Evolutionary conservation across 305 asterid genomes (phyloP).

Genomic region (Fraxinus baroniana): DNA sequence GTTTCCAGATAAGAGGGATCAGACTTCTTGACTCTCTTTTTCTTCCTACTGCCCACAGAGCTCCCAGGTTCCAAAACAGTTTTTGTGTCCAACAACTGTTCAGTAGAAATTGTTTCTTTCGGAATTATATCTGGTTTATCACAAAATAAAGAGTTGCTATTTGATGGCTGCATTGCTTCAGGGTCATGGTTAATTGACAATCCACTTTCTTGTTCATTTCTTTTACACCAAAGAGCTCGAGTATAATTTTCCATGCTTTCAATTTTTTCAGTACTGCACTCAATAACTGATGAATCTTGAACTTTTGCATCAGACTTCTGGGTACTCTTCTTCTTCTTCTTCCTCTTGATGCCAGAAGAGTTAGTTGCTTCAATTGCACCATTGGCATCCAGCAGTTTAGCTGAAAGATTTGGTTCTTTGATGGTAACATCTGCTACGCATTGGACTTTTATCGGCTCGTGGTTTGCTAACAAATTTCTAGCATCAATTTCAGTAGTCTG

Average conservation of each 20-base stretch:
- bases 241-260: slow-evolving; percentile 23
- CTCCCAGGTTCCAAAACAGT: slow-evolving; percentile 29
- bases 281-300: slow-evolving; percentile 28
- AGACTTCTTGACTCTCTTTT: slow-evolving; percentile 27
- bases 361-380: slow-evolving; percentile 31
- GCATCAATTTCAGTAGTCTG: slow-evolving; percentile 5
- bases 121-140: slow-evolving; percentile 10
- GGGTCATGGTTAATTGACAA: slow-evolving; percentile 19
- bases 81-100: slow-evolving; percentile 24
- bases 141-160: background rate
- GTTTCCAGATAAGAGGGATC: slow-evolving; percentile 22
- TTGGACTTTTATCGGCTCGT: background rate
- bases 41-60: slow-evolving; percentile 23
- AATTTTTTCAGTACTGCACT: slow-evolving; percentile 21
- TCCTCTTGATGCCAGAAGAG: slow-evolving; percentile 34
- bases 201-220: slow-evolving; percentile 25
- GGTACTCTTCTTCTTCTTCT: slow-evolving; percentile 33
- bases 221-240: slow-evolving; percentile 22
- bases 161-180: slow-evolving; percentile 18
- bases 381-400: slow-evolving; percentile 13
- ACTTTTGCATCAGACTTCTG: slow-evolving; percentile 26
- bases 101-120: slow-evolving; percentile 15
- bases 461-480: slow-evolving; percentile 12
- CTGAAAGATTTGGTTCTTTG: slow-evolving; percentile 28
- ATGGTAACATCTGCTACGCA: slow-evolving; percentile 12